These are phyloP conservation scores for Pseudocercospora pini-densiflorae DNA, from an alignment of 2,329 filamentous ascomycete species.

Conservation along the genomic window DNA sequence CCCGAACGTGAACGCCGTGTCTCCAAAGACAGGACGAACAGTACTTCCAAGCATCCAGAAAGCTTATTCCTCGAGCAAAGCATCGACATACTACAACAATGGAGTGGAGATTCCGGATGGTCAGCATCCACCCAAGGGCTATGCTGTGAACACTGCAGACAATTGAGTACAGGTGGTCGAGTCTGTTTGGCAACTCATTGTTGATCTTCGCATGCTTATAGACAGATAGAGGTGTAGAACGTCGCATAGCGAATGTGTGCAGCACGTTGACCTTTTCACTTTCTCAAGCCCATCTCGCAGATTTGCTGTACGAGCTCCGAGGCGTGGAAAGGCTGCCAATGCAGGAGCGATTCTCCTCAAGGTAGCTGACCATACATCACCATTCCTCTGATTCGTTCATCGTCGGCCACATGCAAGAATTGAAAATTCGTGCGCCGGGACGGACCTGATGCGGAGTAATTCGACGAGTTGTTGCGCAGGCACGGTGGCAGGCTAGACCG, in stretches of 20 bases:
- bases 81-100: constrained; percentile 37
- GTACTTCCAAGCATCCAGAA: constrained; percentile 39
- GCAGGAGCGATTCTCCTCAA: background rate
- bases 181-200: background rate
- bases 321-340: background rate
- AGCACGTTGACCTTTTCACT: no score
- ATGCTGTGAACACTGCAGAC: constrained; percentile 15
- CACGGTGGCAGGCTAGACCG: background rate
- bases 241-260: no score
- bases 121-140: constrained; percentile 39
- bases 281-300: no score
- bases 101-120: constrained; percentile 41
- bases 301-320: no score
- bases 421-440: background rate
- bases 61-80: constrained; percentile 23
- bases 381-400: background rate
- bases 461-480: background rate
- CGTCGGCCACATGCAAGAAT: background rate
- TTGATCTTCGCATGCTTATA: background rate
- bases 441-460: background rate
- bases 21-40: constrained; percentile 34
- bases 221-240: no score
- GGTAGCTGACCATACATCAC: background rate
- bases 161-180: background rate
- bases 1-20: constrained; percentile 37